phyloP scores from a whole-genome alignment of 768 basidiomycete genomes.

The Suillus weaverae region DNA sequence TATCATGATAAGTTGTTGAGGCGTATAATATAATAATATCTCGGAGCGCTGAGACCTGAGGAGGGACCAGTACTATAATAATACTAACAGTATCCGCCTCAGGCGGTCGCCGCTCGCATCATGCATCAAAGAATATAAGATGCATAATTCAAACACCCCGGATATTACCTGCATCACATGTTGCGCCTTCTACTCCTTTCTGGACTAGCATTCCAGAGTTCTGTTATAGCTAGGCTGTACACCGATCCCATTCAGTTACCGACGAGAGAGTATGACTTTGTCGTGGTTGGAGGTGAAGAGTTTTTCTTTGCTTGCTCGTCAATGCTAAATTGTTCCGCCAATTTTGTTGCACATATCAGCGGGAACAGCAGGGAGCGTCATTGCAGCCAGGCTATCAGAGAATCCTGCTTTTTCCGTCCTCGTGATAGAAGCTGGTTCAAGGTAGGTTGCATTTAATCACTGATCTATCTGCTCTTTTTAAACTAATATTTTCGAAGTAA shows the following conservation, averaged over 20 bases:
- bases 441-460: background rate
- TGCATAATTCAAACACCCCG: background rate
- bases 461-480: background rate
- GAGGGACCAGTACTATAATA: no score
- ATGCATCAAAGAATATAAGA: no score
- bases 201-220: background rate
- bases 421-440: background rate
- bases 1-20: no score
- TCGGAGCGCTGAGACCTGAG: no score
- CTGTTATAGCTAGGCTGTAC: background rate
- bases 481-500: background rate
- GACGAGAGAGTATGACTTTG: background rate
- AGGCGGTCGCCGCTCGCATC: no score
- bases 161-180: background rate
- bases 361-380: background rate
- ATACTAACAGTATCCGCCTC: no score
- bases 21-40: no score
- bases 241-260: background rate
- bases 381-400: background rate
- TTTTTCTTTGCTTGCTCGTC: background rate
- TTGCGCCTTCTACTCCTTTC: background rate
- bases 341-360: background rate
- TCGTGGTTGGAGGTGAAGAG: background rate
- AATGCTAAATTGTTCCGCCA: background rate
- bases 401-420: background rate